Evolutionary conservation across 2,329 filamentous ascomycete genomes (phyloP).

Genomic region (Knufia petricola): DNA sequence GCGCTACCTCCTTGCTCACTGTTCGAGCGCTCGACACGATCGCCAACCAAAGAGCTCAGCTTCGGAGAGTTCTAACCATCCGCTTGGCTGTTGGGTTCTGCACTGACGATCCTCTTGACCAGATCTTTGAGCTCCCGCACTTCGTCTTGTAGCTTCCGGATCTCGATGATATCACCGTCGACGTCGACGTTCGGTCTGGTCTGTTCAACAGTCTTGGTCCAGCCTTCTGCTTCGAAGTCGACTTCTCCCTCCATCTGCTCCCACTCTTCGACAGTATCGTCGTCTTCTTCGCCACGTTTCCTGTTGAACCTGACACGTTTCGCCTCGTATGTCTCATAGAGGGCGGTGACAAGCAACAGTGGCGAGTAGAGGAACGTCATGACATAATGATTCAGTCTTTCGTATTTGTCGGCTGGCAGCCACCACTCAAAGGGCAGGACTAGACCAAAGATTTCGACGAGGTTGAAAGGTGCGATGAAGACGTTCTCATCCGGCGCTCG

Average conservation of each 20-base stretch:
- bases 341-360: conserved; percentile 67
- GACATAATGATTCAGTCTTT: conserved; percentile 74
- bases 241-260: conserved; percentile 65
- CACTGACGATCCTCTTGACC: conserved; percentile 6
- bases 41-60: too few relatives aligned
- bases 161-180: conserved; percentile 62
- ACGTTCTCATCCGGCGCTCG: conserved; percentile 97
- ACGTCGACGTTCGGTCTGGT: conserved; percentile 73
- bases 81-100: conserved; percentile 1
- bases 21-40: too few relatives aligned
- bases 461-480: conserved; percentile 90
- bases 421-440: conserved; percentile 89
- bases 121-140: conserved; percentile 56
- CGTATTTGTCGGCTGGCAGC: conserved; percentile 65
- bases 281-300: conserved; percentile 72
- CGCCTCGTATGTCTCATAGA: conserved; percentile 58
- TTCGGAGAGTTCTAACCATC: background rate
- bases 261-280: conserved; percentile 86
- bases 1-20: too few relatives aligned
- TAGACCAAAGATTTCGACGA: conserved; percentile 75
- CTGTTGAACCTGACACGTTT: conserved; percentile 62
- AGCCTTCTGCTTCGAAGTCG: conserved; percentile 75
- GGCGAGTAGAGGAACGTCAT: conserved; percentile 83
- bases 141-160: conserved; percentile 34
- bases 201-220: conserved; percentile 63